Evolutionary conservation across 1,284 basidiomycete genomes (phyloP).

Genomic region (Agroathelia rolfsii): DNA sequence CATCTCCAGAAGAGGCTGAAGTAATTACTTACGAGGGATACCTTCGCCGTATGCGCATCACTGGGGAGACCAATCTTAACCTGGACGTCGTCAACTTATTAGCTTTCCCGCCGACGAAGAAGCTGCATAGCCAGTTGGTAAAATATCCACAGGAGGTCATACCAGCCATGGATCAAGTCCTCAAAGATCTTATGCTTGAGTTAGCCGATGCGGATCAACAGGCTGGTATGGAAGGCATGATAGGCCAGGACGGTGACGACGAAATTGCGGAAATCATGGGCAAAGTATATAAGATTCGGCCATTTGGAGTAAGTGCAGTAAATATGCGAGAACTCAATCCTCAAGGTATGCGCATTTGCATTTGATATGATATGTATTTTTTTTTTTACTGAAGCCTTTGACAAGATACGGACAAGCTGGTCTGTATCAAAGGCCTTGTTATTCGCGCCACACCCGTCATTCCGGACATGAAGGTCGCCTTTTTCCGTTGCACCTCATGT

Average conservation of each 20-base stretch:
- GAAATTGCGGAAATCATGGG: conserved; percentile 75
- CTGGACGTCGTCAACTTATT: conserved; percentile 85
- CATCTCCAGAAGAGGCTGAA: conserved; percentile 60
- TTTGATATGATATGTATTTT: too few relatives aligned
- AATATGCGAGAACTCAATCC: conserved; percentile 93
- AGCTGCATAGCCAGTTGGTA: conserved; percentile 69
- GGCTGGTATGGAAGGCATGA: conserved; percentile 57
- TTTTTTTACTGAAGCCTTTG: conserved; percentile 8
- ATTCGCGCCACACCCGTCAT: conserved; percentile 97
- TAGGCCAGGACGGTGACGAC: conserved; percentile 60
- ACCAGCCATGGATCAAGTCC: conserved; percentile 92
- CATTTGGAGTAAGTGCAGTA: conserved; percentile 73
- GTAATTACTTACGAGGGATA: conserved; percentile 74
- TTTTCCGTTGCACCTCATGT: conserved; percentile 96
- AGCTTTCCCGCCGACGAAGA: conserved; percentile 79
- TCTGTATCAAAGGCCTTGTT: conserved; percentile 92
- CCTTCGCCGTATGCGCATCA: conserved; percentile 79
- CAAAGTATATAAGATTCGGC: conserved; percentile 84
- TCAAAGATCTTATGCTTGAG: conserved; percentile 86
- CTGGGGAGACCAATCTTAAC: conserved; percentile 88
- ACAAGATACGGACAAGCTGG: conserved; percentile 91
- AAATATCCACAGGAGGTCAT: conserved; percentile 97
- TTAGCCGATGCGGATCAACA: conserved; percentile 71
- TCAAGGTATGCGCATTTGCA: conserved; percentile 50
- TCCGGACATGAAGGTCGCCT: conserved; percentile 97